Evolutionary conservation across 495 filamentous ascomycete species (phyloP).

Genomic region (Penicillium waksmanii): DNA sequence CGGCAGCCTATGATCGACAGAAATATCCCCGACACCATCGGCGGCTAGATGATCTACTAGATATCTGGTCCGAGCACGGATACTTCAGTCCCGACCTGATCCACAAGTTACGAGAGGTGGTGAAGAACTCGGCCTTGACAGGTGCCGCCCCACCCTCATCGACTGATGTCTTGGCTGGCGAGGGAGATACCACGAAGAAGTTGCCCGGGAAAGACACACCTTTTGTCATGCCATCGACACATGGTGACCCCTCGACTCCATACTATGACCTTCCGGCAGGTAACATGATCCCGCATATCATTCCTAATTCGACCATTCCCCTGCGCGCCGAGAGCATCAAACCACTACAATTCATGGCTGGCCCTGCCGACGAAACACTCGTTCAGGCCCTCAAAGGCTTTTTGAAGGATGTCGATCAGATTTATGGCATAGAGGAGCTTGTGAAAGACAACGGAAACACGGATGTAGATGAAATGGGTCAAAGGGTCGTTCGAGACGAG

Average conservation of each 20-base stretch:
- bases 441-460: conserved; percentile 40
- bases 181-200: conserved; percentile 26
- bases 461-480: conserved; percentile 76
- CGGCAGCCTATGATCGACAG: conserved; percentile 60
- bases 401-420: conserved; percentile 66
- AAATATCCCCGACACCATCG: conserved; percentile 67
- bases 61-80: conserved; percentile 70
- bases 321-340: conserved; percentile 74
- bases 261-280: conserved; percentile 88
- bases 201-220: conserved; percentile 57
- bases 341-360: conserved; percentile 72
- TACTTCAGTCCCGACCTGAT: conserved; percentile 68
- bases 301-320: conserved; percentile 72
- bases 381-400: conserved; percentile 68
- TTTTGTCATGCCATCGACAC: conserved; percentile 71
- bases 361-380: conserved; percentile 70
- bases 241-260: conserved; percentile 74
- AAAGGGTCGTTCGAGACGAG: conserved; percentile 63
- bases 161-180: conserved; percentile 28
- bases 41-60: conserved; percentile 67
- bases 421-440: conserved; percentile 53
- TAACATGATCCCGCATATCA: conserved; percentile 77
- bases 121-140: conserved; percentile 47
- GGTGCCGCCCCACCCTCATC: conserved; percentile 25
- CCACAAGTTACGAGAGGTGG: conserved; percentile 61